phyloP scores from a whole-genome alignment of 2,329 filamentous ascomycete species.

The Penicillium corylophilum region DNA sequence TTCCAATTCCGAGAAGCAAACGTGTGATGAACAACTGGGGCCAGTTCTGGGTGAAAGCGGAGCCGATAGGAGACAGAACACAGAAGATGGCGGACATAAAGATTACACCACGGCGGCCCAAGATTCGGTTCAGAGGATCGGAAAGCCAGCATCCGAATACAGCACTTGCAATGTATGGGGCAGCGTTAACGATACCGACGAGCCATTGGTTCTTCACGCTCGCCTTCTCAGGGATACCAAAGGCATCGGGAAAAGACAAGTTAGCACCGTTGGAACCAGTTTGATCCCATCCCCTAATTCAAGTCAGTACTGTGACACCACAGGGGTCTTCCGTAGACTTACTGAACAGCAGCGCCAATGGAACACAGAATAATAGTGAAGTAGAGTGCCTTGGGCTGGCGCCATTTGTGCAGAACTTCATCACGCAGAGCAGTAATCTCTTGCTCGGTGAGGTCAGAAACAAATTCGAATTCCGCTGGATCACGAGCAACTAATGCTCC shows the following conservation, averaged over 20 bases:
- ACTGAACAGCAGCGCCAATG: constrained; percentile 54
- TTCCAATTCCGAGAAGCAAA: constrained; percentile 60
- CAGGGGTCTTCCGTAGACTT: constrained; percentile 18
- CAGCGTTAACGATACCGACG: constrained; percentile 65
- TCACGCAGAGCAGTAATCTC: constrained; percentile 46
- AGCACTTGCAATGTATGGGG: constrained; percentile 54
- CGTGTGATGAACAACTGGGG: constrained; percentile 56
- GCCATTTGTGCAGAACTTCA: constrained; percentile 52
- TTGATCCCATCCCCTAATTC: constrained; percentile 32
- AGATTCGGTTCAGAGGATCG: constrained; percentile 59
- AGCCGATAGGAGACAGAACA: constrained; percentile 67
- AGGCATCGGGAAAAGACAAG: constrained; percentile 49
- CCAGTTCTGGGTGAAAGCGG: constrained; percentile 61
- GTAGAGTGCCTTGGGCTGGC: constrained; percentile 50
- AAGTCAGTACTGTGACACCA: background rate
- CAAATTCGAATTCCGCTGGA: constrained; percentile 45
- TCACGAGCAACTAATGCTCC: constrained; percentile 53
- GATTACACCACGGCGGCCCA: constrained; percentile 64
- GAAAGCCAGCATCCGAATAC: constrained; percentile 64
- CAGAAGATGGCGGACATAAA: constrained; percentile 64
- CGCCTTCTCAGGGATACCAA: constrained; percentile 44
- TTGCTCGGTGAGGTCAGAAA: constrained; percentile 44
- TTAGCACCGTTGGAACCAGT: constrained; percentile 46
- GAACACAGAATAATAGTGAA: constrained; percentile 54
- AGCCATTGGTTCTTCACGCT: constrained; percentile 54